These are phyloP conservation scores for Quercus aquifolioides DNA, from an alignment of 306 rosid species.

Conservation along the genomic window DNA sequence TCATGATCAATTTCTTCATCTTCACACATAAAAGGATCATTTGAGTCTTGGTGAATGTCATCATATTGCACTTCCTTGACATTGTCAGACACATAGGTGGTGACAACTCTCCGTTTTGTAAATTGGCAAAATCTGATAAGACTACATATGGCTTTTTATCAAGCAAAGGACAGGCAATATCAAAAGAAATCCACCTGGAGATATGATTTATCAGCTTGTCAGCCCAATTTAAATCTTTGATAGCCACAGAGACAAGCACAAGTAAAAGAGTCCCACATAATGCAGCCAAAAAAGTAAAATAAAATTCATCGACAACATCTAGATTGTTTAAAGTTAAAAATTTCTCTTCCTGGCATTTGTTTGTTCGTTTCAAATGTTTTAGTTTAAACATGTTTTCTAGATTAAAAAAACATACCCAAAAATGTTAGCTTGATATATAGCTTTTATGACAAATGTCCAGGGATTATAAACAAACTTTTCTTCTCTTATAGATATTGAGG, in stretches of 20 bases:
- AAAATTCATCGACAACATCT: background rate
- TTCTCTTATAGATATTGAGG: background rate
- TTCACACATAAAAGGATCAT: conserved; percentile 51
- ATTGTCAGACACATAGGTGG: conserved; percentile 36
- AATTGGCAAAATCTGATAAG: conserved; percentile 61
- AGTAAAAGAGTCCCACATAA: conserved; percentile 6
- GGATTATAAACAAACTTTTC: background rate
- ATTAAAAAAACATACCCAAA: background rate
- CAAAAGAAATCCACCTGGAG: conserved; percentile 87
- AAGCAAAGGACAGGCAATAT: conserved; percentile 68
- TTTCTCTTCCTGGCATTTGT: background rate
- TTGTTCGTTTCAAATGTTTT: background rate
- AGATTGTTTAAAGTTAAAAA: background rate
- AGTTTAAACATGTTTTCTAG: background rate
- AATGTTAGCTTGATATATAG: background rate
- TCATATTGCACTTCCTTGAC: conserved; percentile 36
- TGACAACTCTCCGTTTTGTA: conserved; percentile 53
- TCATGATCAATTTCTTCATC: conserved; percentile 57
- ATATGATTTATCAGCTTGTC: conserved; percentile 20
- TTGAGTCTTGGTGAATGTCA: conserved; percentile 42
- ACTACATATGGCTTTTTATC: conserved; percentile 66
- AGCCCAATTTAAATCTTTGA: conserved; percentile 16
- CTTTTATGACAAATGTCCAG: background rate
- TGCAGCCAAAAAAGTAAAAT: background rate
- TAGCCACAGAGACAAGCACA: background rate